A percentile compares a stretch with the other conserved stretches of the same genome.
These are phyloP conservation scores for Exserohilum rostratum DNA, from an alignment of 2,329 filamentous ascomycete species.

Conservation along the genomic window DNA sequence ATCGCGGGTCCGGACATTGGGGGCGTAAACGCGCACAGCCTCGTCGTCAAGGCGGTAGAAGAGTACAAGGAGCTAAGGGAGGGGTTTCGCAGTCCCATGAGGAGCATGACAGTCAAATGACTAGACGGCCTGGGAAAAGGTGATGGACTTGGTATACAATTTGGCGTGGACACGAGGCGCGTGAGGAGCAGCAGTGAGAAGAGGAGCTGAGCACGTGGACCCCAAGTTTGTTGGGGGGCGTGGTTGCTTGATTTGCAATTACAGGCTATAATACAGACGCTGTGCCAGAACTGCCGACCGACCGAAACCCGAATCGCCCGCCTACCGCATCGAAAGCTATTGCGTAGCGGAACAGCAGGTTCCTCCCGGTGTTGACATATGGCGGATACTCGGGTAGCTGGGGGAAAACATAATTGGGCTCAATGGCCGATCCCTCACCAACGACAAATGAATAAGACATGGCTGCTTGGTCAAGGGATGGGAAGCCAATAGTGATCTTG, in stretches of 20 bases:
- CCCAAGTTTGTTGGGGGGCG: neutral
- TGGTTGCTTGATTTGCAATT: neutral
- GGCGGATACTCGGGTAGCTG: constrained; percentile 27
- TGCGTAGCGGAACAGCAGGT: constrained; percentile 40
- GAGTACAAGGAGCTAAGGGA: constrained; percentile 55
- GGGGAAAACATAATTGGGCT: constrained; percentile 39
- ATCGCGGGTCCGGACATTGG: constrained; percentile 70
- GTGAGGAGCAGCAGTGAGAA: neutral
- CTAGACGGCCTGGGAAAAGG: constrained; percentile 24
- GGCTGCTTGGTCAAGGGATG: constrained; percentile 18
- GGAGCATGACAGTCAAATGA: constrained; percentile 44
- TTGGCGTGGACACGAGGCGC: neutral
- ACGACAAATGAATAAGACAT: constrained; percentile 37
- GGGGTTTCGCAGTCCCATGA: constrained; percentile 43
- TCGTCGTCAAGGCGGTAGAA: constrained; percentile 72
- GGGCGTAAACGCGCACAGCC: constrained; percentile 77
- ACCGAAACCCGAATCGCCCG: constrained; percentile 42
- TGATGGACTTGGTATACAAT: constrained; percentile 18
- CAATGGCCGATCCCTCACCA: constrained; percentile 30
- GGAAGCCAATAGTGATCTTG: constrained; percentile 34
- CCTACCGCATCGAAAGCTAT: constrained; percentile 44
- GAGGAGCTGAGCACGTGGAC: neutral
- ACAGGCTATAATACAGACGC: constrained; percentile 23
- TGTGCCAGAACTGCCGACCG: constrained; percentile 19
- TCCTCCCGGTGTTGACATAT: constrained; percentile 44